A percentile compares a stretch with the other conserved stretches of the same genome.
Conservation (phyloP, 768 basidiomycete genomes). For the Coprinopsis sp. region DNA sequence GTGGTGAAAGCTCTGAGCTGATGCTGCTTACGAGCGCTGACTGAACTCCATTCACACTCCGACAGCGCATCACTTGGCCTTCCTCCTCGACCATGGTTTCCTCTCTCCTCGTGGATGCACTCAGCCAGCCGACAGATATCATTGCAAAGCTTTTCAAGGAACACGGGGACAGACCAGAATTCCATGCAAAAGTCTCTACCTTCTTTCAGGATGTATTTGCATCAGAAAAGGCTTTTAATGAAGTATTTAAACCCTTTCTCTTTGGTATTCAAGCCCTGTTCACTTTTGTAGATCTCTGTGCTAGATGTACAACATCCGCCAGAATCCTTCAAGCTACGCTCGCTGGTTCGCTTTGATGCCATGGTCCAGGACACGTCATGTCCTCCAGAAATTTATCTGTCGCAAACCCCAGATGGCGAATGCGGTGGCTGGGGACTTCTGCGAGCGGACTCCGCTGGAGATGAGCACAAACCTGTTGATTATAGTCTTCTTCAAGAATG, state of each 20-base stretch:
- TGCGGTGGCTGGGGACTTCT: slow-evolving; percentile 77
- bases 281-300: slow-evolving; percentile 47
- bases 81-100: slow-evolving; percentile 44
- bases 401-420: slow-evolving; percentile 32
- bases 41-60: slow-evolving; percentile 3
- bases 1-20: not conserved
- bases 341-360: slow-evolving; percentile 66
- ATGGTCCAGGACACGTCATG: slow-evolving; percentile 83
- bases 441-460: slow-evolving; percentile 26
- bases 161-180: slow-evolving; percentile 24
- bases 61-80: slow-evolving; percentile 14
- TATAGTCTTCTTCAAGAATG: slow-evolving; percentile 57
- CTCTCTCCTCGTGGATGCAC: slow-evolving; percentile 39
- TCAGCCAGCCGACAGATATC: slow-evolving; percentile 42
- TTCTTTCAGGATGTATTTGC: slow-evolving; percentile 46
- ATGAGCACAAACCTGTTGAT: slow-evolving; percentile 24
- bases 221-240: slow-evolving; percentile 34
- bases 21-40: not conserved
- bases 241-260: slow-evolving; percentile 24
- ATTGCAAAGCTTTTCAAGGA: slow-evolving; percentile 45
- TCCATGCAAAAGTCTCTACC: slow-evolving; percentile 38
- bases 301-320: slow-evolving; percentile 48
- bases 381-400: slow-evolving; percentile 69
- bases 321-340: slow-evolving; percentile 41
- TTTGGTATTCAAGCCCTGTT: not conserved